Conservation (phyloP, 108 stramenopile species). For the Cyclotella atomus region DNA sequence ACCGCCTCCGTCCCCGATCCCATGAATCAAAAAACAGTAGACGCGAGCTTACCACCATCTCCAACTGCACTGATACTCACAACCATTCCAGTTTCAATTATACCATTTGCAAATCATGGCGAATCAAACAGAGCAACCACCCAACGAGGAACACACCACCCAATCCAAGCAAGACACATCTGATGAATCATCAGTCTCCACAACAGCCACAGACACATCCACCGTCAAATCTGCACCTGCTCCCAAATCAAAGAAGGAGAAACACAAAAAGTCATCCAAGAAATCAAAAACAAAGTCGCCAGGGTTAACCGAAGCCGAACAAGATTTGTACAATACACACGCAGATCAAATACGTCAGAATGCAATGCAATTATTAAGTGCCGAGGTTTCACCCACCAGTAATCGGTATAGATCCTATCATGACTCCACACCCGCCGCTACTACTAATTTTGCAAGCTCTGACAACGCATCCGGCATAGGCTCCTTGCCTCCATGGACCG, state of each 20-base stretch:
- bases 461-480: not conserved
- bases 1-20: too few relatives aligned
- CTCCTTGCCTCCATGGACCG: not conserved
- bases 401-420: conserved; percentile 15
- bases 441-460: conserved; percentile 1
- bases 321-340: not conserved
- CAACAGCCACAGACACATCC: not conserved
- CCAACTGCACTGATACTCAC: too few relatives aligned
- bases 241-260: not conserved
- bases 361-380: conserved; percentile 1
- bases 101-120: too few relatives aligned
- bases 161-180: not conserved
- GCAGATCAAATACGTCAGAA: conserved; percentile 16
- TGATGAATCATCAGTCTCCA: not conserved
- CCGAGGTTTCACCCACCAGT: not conserved
- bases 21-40: too few relatives aligned
- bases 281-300: not conserved
- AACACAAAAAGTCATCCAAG: too few relatives aligned
- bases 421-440: not conserved
- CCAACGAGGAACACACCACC: not conserved
- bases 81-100: too few relatives aligned
- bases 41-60: too few relatives aligned
- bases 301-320: not conserved
- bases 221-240: not conserved
- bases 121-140: not conserved